Evolutionary conservation across 495 filamentous ascomycete genomes (phyloP), one percentile per base, ranked within the genome.

Genomic region (Tetracladium setigerum): DNA sequence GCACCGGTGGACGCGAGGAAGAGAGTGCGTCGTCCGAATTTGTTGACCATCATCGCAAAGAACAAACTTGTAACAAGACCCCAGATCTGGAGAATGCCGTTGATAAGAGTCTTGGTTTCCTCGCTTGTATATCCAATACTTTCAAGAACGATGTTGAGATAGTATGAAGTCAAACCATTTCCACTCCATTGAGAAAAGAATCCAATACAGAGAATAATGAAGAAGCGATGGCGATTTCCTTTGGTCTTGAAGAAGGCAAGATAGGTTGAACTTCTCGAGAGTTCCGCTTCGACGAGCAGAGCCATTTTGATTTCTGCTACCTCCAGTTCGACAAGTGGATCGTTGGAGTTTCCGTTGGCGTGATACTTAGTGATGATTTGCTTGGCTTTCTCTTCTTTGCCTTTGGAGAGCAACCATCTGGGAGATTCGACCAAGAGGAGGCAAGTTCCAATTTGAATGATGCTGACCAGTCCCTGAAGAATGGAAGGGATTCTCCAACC

Each of bases 131-230:
- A 65, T 34, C 82, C 82, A 30, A 78, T 73, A 13, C 67, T 71
- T 35, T 70, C 58, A 49, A 84, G 77, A 54, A 86, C 72, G 40
- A 65, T 64, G 35, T 63, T 67, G 38, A 78, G 64, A 57, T 82
- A 86, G 67, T 85, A 84, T 39, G 76, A 79, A 53, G 81, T 74
- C 37, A 82, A 72, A 41, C 73, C 74, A 54, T 86, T 84, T 43
- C 81, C 82, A 40, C 76, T 79, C 70, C 77, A 84, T 67, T 87
- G 83, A 13, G 77, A 78, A 65, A 82, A 76, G 54, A 81, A 57
- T 50, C 79, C 79, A 22, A 81, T 65, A 16, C 72, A 71, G 30
- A 81, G 58, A 30, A 79, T 70, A 19, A 86, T 65, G 39, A 63
- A 50, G 5, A 84, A 57, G 18, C 82, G 73, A 54, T 78, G 78